Base-by-base conservation (phyloP, 352 stramenopile genomes). In the Globisporangium alternatum region DNA sequence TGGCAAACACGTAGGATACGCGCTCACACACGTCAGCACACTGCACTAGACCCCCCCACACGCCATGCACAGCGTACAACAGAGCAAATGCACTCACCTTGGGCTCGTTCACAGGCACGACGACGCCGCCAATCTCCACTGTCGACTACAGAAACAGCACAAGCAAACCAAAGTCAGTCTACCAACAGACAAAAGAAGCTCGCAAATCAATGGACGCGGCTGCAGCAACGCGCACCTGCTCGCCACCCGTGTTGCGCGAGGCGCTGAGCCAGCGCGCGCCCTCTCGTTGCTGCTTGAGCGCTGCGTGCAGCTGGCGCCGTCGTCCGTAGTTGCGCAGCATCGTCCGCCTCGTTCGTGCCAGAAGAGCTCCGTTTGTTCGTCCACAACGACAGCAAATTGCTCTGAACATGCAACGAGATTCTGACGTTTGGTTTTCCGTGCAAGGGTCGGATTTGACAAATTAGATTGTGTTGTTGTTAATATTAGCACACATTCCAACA, bases 51-150 rank as follows among this genome's bases (percentile, higher is more conserved):
- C 33, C 33, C 33, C 33, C 9, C 15, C 3, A 12, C 15, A 35
- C 28, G 19, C 39, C 17, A 30, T 21, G 21, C 17, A 41, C 3
- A 39, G 19, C 15, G 2, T 8, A 41, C 15, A 17, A 15, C 51
- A 9, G 5, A 4, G 9, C 28, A 22, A 15, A 54, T 21, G 10
- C 39, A n/a, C 47, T 15, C 21, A 88, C 74, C 62, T 69, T 75
- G 22, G 72, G 43, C 10, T 55, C 37, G 3, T 65, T 67, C 30
- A 84, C 65, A n/a, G 66, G 62, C 8, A 77, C 78, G 7, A 81
- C 70, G 21, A 91, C 78, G 28, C 73, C 78, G 8, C 81, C 78
- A 39, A 91, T 88, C 64, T 89, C 78, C 19, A 91, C 69, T n/a
- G 74, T 83, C 12, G 64, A 63, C 28, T 62, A 51, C 22, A 55